These are phyloP conservation scores for Spatholobus suberectus DNA, from an alignment of 306 rosid genomes.

Conservation along the genomic window DNA sequence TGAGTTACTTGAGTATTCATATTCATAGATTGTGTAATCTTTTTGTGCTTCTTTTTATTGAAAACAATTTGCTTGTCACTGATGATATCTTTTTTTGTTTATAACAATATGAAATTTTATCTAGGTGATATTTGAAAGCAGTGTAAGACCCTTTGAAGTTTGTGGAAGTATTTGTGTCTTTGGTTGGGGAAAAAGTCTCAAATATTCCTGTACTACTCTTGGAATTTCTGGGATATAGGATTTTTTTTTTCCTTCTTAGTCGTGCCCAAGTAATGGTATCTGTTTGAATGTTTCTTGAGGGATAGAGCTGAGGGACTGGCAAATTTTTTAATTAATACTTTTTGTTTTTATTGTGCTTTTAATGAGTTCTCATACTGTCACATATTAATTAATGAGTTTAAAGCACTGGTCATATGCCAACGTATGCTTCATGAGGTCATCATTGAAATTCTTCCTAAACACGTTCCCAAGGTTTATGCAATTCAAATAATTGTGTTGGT, in stretches of 20 bases:
- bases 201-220: not conserved
- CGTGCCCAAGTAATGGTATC: not conserved
- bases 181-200: not conserved
- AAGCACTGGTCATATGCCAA: not conserved
- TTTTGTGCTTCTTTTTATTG: not conserved
- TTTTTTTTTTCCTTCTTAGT: constrained; percentile 14
- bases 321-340: not conserved
- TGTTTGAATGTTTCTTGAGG: not conserved
- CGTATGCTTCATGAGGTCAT: not conserved
- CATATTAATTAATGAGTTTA: not conserved
- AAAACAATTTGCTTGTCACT: not conserved
- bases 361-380: not conserved
- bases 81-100: not conserved
- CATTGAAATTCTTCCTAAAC: not conserved
- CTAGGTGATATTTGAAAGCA: not conserved
- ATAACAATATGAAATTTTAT: not conserved
- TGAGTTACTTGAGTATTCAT: not conserved
- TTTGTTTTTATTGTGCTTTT: constrained; percentile 9
- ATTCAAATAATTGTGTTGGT: constrained; percentile 14
- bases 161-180: constrained; percentile 18
- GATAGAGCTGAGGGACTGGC: not conserved
- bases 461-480: constrained; percentile 3
- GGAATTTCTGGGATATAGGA: not conserved
- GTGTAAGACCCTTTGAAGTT: not conserved
- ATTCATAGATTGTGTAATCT: not conserved